Evolutionary conservation across 129 eudicot species (phyloP).

Genomic region (Logfia minima): DNA sequence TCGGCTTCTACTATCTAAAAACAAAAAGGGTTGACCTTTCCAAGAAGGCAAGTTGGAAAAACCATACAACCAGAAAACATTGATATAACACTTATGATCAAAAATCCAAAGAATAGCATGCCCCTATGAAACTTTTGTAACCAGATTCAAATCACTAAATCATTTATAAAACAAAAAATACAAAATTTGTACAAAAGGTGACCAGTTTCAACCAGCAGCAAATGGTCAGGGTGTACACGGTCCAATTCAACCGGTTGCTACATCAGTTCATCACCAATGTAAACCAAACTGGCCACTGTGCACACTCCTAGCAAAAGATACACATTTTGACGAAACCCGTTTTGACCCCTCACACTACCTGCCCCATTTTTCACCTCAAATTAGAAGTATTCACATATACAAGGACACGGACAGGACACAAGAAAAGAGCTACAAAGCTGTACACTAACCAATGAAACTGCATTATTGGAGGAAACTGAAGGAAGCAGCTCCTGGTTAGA

Average conservation of each 20-base stretch:
- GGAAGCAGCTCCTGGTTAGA: conserved; percentile 41
- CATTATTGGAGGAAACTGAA: conserved; percentile 35
- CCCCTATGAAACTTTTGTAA: neutral
- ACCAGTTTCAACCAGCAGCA: neutral
- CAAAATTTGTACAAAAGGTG: too few relatives aligned
- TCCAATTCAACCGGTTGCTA: neutral
- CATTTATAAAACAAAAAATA: too few relatives aligned
- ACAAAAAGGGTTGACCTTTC: neutral
- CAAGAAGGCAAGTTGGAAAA: neutral
- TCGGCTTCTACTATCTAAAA: conserved; percentile 10
- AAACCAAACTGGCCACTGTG: neutral
- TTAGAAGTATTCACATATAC: neutral
- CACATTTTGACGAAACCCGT: neutral
- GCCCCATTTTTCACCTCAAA: neutral
- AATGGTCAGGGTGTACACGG: neutral
- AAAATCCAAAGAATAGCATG: neutral
- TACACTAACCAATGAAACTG: conserved; percentile 36
- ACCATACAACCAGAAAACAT: neutral
- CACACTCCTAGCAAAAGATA: neutral
- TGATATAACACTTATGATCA: neutral
- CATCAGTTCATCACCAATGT: neutral
- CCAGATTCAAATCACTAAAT: neutral
- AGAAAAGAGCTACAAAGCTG: conserved; percentile 17
- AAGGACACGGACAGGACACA: neutral
- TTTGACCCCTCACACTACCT: neutral